A percentile compares a stretch with the other conserved stretches of the same genome.
phyloP scores from a whole-genome alignment of 2,329 filamentous ascomycete species.

The Cytospora piceae region DNA sequence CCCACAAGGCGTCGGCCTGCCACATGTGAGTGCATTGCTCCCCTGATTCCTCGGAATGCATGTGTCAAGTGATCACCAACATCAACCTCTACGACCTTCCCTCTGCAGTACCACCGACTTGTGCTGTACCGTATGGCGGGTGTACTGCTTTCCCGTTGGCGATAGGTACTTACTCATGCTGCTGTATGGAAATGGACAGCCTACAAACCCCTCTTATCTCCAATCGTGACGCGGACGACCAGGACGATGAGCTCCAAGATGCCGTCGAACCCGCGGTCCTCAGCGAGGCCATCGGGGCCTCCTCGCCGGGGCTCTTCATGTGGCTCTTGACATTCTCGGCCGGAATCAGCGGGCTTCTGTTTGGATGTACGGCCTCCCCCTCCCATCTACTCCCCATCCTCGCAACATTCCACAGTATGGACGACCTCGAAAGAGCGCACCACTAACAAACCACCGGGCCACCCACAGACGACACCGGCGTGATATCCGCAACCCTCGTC shows the following conservation, averaged over 20 bases:
- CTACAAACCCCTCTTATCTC: constrained; percentile 45
- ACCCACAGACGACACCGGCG: constrained; percentile 64
- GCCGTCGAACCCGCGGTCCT: constrained; percentile 30
- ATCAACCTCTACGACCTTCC: neutral
- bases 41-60: neutral
- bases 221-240: constrained; percentile 34
- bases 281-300: constrained; percentile 16
- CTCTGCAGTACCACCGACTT: neutral
- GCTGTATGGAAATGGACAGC: constrained; percentile 24
- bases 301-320: constrained; percentile 55
- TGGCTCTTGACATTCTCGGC: constrained; percentile 67
- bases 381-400: neutral
- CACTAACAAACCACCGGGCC: constrained; percentile 23
- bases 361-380: constrained; percentile 58
- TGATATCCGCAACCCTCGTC: constrained; percentile 70
- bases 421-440: neutral
- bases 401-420: neutral
- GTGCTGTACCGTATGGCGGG: constrained; percentile 9
- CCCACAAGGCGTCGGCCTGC: constrained; percentile 1
- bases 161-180: constrained; percentile 10
- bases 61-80: neutral
- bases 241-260: constrained; percentile 37
- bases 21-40: constrained; percentile 8
- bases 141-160: constrained; percentile 1
- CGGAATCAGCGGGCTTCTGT: constrained; percentile 68